Evolutionary conservation across 2,329 filamentous ascomycete species (phyloP), one percentile per base, ranked within the genome.

Genomic region (Pestalotiopsis fici): DNA sequence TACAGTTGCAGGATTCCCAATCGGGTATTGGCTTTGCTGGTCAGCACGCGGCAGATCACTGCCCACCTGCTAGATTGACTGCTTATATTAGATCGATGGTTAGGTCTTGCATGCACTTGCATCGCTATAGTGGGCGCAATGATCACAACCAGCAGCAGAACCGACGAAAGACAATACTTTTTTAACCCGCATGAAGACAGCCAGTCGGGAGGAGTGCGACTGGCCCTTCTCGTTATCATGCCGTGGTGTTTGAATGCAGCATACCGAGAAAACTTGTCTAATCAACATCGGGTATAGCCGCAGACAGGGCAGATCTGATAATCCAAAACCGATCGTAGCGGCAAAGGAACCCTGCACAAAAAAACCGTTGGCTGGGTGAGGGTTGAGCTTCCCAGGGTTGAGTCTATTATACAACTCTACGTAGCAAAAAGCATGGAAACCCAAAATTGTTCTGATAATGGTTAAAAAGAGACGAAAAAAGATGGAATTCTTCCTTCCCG

Each of bases 231-330:
- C 43, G 2, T 18, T 50, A 50, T 50, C 43, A 50, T 50, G 59
- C 59, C 31, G 31, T 35, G 11, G 31, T 63, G 37, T 12, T 63
- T 18, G 12, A 56, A 65, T 59, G 55, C 31, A 43, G 63, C 54
- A 59, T 59, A 59, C 63, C 63, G 50, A 65, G 28, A 23, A 47
- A n/a, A 31, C 3, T 18, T 54, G 12, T 61, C 64, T 66, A 66
- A 66, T 47, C 57, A 56, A 56, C 64, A 25, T 66, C 57, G 57
- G 64, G 64, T 35, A n/a, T 66, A 66, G 64, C 64, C 57, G 65
- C 56, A 37, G 47, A 35, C 65, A 66, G 66, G 61, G 66, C 27
- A 60, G 61, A 65, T 65, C 39, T 67, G 62, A 55, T 67, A 65
- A 55, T 15, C 37, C 43, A 21, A 18, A 65, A 23, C 55, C 57